These are phyloP conservation scores for Lagenidium sp. DNA, from an alignment of 352 stramenopile genomes.

Conservation along the genomic window DNA sequence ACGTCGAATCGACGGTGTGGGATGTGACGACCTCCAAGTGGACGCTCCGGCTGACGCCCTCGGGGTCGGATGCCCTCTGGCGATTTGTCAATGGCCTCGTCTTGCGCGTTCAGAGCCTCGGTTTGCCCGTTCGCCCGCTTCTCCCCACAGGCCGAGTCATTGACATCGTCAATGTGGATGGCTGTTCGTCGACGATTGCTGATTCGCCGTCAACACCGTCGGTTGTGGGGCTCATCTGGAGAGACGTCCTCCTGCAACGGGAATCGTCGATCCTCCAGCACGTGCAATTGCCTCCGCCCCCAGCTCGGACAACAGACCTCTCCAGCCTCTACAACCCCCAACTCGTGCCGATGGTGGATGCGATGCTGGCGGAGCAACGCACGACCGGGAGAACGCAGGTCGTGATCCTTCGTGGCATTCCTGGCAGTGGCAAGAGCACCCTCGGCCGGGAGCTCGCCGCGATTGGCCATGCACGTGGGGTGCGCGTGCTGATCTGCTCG, in stretches of 20 bases:
- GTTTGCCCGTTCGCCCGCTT: conserved; percentile 11
- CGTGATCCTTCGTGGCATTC: conserved; percentile 60
- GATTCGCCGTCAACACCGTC: conserved; percentile 1
- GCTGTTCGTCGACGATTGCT: neutral
- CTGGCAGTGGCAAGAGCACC: conserved; percentile 65
- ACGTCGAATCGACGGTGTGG: conserved; percentile 16
- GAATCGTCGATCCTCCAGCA: too few species aligned
- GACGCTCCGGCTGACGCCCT: too few species aligned
- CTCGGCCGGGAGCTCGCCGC: conserved; percentile 27
- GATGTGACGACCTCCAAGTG: conserved; percentile 19
- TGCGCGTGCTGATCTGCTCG: conserved; percentile 32
- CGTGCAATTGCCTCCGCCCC: too few species aligned
- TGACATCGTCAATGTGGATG: too few species aligned
- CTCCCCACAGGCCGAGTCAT: conserved; percentile 9
- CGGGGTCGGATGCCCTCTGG: conserved; percentile 42
- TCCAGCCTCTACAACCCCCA: too few species aligned
- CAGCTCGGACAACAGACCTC: too few species aligned
- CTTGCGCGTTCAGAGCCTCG: conserved; percentile 34
- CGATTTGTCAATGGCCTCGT: conserved; percentile 27
- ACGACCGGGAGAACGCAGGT: conserved; percentile 18
- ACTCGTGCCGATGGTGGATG: conserved; percentile 22
- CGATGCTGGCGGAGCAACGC: conserved; percentile 21
- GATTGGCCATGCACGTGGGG: conserved; percentile 21
- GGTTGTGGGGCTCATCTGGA: too few species aligned
- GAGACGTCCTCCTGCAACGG: too few species aligned